These are phyloP conservation scores for Aspergillus campestris DNA, from an alignment of 495 filamentous ascomycete species.

Conservation along the genomic window DNA sequence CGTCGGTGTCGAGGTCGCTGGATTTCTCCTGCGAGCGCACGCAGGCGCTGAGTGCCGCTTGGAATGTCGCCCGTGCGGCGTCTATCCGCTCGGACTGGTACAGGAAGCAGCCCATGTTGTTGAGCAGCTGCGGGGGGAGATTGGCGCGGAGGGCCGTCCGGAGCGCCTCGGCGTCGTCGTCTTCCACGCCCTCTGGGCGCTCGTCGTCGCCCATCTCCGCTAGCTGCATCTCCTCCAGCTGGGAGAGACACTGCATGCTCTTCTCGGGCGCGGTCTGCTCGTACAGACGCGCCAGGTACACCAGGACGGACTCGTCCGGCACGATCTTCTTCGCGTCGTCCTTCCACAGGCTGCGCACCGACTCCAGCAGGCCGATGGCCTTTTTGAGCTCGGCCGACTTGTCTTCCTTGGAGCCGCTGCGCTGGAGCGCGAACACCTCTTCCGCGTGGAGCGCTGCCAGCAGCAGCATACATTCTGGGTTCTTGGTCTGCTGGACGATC, in stretches of 20 bases:
- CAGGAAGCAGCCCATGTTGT: slow-evolving; percentile 94
- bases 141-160: slow-evolving; percentile 52
- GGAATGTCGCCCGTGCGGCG: slow-evolving; percentile 76
- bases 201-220: slow-evolving; percentile 63
- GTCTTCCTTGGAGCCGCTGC: slow-evolving; percentile 70
- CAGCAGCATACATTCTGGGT: slow-evolving; percentile 82
- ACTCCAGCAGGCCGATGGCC: slow-evolving; percentile 72
- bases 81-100: slow-evolving; percentile 78
- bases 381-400: slow-evolving; percentile 75
- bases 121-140: slow-evolving; percentile 82
- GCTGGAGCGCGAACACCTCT: slow-evolving; percentile 76
- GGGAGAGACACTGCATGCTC: slow-evolving; percentile 79
- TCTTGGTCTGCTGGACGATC: slow-evolving; percentile 78
- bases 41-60: slow-evolving; percentile 80
- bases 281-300: slow-evolving; percentile 87
- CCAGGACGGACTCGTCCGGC: slow-evolving; percentile 78
- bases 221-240: slow-evolving; percentile 81
- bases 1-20: slow-evolving; percentile 66
- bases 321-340: slow-evolving; percentile 71
- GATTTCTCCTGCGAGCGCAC: slow-evolving; percentile 57
- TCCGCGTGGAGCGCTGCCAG: slow-evolving; percentile 87
- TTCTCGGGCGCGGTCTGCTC: slow-evolving; percentile 79
- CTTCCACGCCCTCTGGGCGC: slow-evolving; percentile 56
- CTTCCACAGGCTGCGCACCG: slow-evolving; percentile 84
- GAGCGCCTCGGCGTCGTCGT: slow-evolving; percentile 44